These are phyloP conservation scores for Colletotrichum sp. DNA, from an alignment of 2,329 filamentous ascomycete genomes.

Conservation along the genomic window DNA sequence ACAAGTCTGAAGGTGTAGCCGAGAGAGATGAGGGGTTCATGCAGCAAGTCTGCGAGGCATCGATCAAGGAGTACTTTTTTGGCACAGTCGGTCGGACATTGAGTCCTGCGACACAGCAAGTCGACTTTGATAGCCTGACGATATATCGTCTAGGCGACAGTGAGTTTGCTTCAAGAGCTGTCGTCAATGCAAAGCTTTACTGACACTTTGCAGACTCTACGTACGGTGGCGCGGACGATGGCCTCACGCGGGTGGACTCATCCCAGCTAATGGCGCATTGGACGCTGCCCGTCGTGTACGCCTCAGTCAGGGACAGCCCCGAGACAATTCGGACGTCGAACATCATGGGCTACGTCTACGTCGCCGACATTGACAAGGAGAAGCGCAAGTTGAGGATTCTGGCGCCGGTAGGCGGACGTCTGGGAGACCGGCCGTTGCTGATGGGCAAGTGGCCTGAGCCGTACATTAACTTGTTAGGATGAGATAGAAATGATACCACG, in stretches of 20 bases:
- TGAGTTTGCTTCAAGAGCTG: constrained; percentile 35
- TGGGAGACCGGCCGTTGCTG: constrained; percentile 81
- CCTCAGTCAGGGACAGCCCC: constrained; percentile 69
- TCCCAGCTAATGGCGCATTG: constrained; percentile 77
- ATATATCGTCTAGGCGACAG: constrained; percentile 74
- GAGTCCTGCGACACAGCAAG: constrained; percentile 85
- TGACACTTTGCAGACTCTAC: constrained; percentile 27
- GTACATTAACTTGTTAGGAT: constrained; percentile 75
- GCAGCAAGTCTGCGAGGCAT: constrained; percentile 74
- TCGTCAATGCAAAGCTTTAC: not conserved
- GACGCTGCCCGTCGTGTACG: constrained; percentile 85
- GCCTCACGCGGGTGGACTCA: constrained; percentile 70
- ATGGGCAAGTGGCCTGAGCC: constrained; percentile 89
- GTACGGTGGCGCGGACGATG: constrained; percentile 35
- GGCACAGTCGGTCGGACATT: constrained; percentile 78
- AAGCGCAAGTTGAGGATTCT: constrained; percentile 82
- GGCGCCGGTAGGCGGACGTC: constrained; percentile 80
- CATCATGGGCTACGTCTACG: constrained; percentile 92
- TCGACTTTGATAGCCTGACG: constrained; percentile 76
- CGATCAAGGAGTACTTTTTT: constrained; percentile 94
- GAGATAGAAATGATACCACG: constrained; percentile 9
- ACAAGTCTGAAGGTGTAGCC: constrained; percentile 86
- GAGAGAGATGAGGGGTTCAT: constrained; percentile 77
- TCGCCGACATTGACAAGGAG: constrained; percentile 88
- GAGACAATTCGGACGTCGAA: constrained; percentile 79